phyloP scores from a whole-genome alignment of 2,329 filamentous ascomycete genomes.

The Pseudogymnoascus sp. region DNA sequence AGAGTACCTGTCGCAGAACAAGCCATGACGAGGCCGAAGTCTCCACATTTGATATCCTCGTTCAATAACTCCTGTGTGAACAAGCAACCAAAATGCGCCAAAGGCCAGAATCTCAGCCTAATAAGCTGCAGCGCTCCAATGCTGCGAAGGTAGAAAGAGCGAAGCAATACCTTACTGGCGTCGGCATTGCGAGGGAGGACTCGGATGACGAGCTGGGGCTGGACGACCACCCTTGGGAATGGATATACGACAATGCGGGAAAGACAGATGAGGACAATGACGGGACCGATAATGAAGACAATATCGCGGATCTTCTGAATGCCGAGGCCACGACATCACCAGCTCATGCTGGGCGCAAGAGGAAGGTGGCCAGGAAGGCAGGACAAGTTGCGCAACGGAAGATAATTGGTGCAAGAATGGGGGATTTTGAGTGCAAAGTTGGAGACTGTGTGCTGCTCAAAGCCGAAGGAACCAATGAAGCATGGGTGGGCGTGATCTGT shows the following conservation, averaged over 20 bases:
- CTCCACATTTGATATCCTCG: constrained; percentile 1
- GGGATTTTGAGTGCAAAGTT: constrained; percentile 68
- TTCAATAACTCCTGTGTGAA: not conserved
- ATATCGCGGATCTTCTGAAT: constrained; percentile 12
- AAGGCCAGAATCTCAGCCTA: constrained; percentile 14
- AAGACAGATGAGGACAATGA: constrained; percentile 14
- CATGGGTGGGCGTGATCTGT: constrained; percentile 86
- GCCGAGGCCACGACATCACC: constrained; percentile 16
- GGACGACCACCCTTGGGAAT: constrained; percentile 70
- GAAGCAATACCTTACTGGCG: constrained; percentile 32
- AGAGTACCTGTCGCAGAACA: not conserved
- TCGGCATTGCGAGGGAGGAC: constrained; percentile 49
- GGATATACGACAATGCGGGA: constrained; percentile 54
- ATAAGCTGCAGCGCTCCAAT: constrained; percentile 14
- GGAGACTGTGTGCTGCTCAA: constrained; percentile 84
- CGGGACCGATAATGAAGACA: constrained; percentile 12
- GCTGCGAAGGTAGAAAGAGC: constrained; percentile 31
- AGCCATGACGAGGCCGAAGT: not conserved
- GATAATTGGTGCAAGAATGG: constrained; percentile 79
- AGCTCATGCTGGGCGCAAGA: constrained; percentile 19
- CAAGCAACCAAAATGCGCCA: constrained; percentile 25
- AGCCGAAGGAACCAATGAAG: constrained; percentile 76
- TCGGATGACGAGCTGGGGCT: constrained; percentile 80
- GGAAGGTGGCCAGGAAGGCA: constrained; percentile 20
- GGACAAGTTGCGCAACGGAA: constrained; percentile 31